Conservation (phyloP, 441 rosid species). For the Euphorbia corollata region DNA sequence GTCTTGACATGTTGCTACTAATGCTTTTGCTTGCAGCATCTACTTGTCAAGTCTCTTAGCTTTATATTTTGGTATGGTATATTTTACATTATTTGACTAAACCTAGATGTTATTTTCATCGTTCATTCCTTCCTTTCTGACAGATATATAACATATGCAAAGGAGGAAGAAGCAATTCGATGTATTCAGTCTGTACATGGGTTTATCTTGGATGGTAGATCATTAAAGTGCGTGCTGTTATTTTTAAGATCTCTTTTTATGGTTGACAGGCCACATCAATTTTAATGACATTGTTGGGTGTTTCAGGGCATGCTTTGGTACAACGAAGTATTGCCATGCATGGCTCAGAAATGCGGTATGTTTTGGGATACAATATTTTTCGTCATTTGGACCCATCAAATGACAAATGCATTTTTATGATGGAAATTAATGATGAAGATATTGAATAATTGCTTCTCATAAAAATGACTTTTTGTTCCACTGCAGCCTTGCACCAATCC, state of each 20-base stretch:
- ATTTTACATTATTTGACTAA: not conserved
- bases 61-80: not conserved
- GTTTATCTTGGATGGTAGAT: conserved; percentile 63
- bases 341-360: conserved; percentile 86
- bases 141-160: conserved; percentile 70
- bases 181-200: conserved; percentile 86
- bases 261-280: not conserved
- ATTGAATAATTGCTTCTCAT: conserved; percentile 1
- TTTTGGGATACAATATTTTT: conserved; percentile 2
- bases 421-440: not conserved
- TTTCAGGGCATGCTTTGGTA: conserved; percentile 83
- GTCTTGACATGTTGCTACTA: not conserved
- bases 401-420: too few relatives aligned
- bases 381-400: conserved; percentile 10
- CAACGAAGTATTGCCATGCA: conserved; percentile 84
- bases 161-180: conserved; percentile 78
- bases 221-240: conserved; percentile 47
- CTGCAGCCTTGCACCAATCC: conserved; percentile 78
- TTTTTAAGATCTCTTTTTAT: not conserved
- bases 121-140: not conserved
- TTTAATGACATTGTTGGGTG: not conserved
- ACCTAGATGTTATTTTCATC: not conserved
- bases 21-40: not conserved
- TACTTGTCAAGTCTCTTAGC: too few relatives aligned
- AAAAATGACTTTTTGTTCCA: conserved; percentile 18